Base-by-base conservation (phyloP, 2,329 filamentous ascomycete genomes). In the Helminthosporium solani region DNA sequence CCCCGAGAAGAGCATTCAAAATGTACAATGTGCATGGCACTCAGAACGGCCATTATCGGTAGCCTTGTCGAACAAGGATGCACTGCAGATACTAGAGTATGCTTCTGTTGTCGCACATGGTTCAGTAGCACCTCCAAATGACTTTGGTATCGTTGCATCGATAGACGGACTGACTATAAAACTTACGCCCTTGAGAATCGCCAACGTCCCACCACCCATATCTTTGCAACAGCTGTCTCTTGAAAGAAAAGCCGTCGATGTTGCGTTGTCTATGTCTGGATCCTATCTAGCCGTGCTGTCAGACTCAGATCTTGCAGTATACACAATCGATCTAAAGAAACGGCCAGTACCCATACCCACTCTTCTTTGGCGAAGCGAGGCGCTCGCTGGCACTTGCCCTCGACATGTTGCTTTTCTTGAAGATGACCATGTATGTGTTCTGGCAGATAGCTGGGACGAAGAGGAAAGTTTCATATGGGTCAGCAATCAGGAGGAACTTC, bases 151-250 rank as follows among this genome's bases (percentile, higher is more conserved):
- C 14, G 84, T 95, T 33, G 87, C 85, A 8, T 90, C 95, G 4
- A 83, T 96, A 33, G 94, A 97, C 68, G 94, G 94, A 14, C 76
- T 70, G 53, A 81, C 66, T 2, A 71, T 97, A 47, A 95, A 95
- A 65, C 70, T 97, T 36, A 97, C 94, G 0, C 90, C 94, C 0
- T 79, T 99, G 54, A 80, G 88, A 52, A 79, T 85, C 40, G 87
- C 90, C 11, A 95, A 94, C 60, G 79, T 96, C 2, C 94, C 94
- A 19, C 94, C 94, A 21, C 94, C 94, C 1, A 96, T 97, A 90
- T 84, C 90, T 14, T 78, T 92, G 52, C 87, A 87, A 55, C 88
- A 95, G 46, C 60, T 96, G 15, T 60, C 74, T 11, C 70, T 87
- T 21, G 74, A 80, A 12, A 78, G 78, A 0, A 84, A 85, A 42